Conservation (phyloP, 1,284 basidiomycete species). For the Grifola frondosa region DNA sequence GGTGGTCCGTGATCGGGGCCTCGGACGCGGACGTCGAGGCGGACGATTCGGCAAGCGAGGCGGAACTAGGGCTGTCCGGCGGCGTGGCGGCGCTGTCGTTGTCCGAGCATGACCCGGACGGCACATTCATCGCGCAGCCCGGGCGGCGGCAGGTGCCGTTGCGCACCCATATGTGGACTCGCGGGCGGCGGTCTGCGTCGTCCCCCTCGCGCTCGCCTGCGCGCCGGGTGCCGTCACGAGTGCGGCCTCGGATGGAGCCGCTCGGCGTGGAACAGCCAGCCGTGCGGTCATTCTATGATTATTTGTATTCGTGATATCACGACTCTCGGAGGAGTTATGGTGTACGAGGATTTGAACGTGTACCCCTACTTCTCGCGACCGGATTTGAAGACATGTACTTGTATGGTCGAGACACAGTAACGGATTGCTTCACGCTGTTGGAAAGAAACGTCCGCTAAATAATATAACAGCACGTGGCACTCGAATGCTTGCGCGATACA, state of each 20-base stretch:
- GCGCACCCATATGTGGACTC: conserved; percentile 29
- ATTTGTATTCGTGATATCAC: conserved; percentile 36
- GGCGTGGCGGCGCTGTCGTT: conserved; percentile 22
- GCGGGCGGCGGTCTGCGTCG: conserved; percentile 32
- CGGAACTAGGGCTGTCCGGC: conserved; percentile 12
- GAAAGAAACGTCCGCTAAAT: too few relatives aligned
- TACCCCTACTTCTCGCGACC: too few relatives aligned
- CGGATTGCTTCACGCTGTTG: too few relatives aligned
- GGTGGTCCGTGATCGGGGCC: conserved; percentile 29
- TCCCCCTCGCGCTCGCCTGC: conserved; percentile 43
- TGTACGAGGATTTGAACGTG: too few relatives aligned
- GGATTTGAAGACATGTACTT: too few relatives aligned
- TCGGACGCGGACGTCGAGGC: conserved; percentile 30
- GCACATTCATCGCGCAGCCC: conserved; percentile 26
- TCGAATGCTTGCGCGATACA: too few relatives aligned
- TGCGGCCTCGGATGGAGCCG: conserved; percentile 16
- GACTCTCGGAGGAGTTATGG: too few relatives aligned
- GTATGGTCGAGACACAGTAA: too few relatives aligned
- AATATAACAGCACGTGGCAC: too few relatives aligned
- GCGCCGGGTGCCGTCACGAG: conserved; percentile 29
- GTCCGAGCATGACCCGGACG: conserved; percentile 12
- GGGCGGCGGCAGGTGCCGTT: conserved; percentile 26
- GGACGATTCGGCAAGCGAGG: conserved; percentile 24
- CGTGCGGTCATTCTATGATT: conserved; percentile 40
- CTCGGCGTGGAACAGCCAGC: conserved; percentile 4